Conservation (phyloP, 2,329 filamentous ascomycete genomes). For the Aspergillus caelatus region DNA sequence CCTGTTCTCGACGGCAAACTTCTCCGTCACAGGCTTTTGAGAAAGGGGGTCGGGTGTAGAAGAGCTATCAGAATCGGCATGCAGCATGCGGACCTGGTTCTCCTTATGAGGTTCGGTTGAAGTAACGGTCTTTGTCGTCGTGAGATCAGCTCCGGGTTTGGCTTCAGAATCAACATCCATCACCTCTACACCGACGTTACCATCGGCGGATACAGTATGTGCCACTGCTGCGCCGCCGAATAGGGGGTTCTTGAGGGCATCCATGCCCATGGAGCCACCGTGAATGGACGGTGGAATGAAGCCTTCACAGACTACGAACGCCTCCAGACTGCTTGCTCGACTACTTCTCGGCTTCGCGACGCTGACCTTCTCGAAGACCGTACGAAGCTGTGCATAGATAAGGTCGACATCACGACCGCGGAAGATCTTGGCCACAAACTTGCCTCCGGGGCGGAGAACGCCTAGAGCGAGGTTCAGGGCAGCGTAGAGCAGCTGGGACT, state of each 20-base stretch:
- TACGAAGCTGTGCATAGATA: conserved; percentile 88
- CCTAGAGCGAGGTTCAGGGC: conserved; percentile 92
- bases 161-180: conserved; percentile 47
- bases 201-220: conserved; percentile 30
- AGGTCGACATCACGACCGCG: conserved; percentile 92
- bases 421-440: conserved; percentile 98
- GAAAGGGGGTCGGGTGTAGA: conserved; percentile 23
- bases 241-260: conserved; percentile 40
- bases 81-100: conserved; percentile 37
- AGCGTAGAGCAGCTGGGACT: conserved; percentile 91
- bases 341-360: conserved; percentile 94
- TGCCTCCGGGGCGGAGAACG: conserved; percentile 88
- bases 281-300: conserved; percentile 70
- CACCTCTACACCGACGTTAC: conserved; percentile 40
- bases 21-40: conserved; percentile 24
- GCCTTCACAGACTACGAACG: conserved; percentile 92
- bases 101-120: conserved; percentile 20
- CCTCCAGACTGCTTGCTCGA: conserved; percentile 93
- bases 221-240: conserved; percentile 43
- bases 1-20: conserved; percentile 52
- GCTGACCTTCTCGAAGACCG: conserved; percentile 83
- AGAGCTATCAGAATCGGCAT: conserved; percentile 46
- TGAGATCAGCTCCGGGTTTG: conserved; percentile 10
- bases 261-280: conserved; percentile 52
- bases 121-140: conserved; percentile 5